Percentiles rank a stretch among this genome's conserved stretches.
Evolutionary conservation across 345 rosid species (phyloP).

Genomic region (Populus tremula): DNA sequence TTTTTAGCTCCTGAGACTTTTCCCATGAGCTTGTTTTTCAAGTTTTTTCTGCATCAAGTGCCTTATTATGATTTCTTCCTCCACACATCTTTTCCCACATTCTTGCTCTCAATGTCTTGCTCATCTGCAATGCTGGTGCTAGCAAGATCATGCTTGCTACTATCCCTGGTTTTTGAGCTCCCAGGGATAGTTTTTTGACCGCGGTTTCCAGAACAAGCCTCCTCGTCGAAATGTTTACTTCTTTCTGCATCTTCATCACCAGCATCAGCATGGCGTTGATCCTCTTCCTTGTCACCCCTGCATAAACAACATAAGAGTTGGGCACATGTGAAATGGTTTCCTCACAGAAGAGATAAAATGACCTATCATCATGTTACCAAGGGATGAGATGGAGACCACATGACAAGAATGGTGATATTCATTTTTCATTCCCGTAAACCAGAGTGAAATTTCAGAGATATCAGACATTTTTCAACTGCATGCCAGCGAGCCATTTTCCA

Average conservation of each 20-base stretch:
- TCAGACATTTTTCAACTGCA: neutral
- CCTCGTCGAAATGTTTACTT: constrained; percentile 45
- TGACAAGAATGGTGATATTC: neutral
- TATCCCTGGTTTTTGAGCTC: constrained; percentile 15
- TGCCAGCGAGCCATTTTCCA: neutral
- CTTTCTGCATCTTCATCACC: constrained; percentile 41
- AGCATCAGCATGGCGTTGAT: constrained; percentile 21
- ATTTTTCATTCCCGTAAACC: neutral
- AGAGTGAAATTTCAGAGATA: neutral
- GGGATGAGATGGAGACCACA: neutral
- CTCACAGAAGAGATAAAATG: neutral
- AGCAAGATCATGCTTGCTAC: constrained; percentile 11
- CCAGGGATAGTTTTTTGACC: constrained; percentile 11
- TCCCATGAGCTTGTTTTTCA: neutral
- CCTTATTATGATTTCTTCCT: constrained; percentile 9
- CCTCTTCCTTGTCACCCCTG: constrained; percentile 54
- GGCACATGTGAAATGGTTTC: neutral
- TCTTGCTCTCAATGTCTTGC: constrained; percentile 9
- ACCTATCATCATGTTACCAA: neutral
- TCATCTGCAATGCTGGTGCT: neutral
- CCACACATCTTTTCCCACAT: constrained; percentile 16
- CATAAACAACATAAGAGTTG: neutral
- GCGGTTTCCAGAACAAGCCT: constrained; percentile 18
- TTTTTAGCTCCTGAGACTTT: constrained; percentile 1
- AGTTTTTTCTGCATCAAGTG: neutral